Evolutionary conservation across 257 asterid genomes (phyloP).

Genomic region (Petunia axillaris): DNA sequence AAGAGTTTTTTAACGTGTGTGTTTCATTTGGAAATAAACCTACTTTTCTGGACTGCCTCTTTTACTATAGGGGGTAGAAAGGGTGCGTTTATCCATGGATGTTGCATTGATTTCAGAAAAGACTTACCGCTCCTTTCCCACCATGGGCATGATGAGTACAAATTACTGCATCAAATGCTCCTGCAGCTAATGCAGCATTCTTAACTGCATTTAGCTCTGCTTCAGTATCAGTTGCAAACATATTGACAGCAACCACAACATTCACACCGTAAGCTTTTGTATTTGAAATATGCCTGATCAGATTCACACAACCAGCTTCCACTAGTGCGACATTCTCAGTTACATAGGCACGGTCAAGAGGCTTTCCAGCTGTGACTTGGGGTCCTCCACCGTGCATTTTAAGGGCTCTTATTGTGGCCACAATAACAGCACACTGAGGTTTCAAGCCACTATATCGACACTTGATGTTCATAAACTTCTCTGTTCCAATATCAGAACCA

Average conservation of each 20-base stretch:
- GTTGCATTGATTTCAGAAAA: background rate
- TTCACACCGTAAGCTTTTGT: slow-evolving; percentile 90
- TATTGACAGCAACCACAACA: slow-evolving; percentile 93
- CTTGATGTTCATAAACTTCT: slow-evolving; percentile 95
- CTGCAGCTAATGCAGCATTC: slow-evolving; percentile 79
- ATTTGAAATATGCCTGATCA: slow-evolving; percentile 76
- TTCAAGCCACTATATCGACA: slow-evolving; percentile 88
- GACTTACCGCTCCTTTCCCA: slow-evolving; percentile 98
- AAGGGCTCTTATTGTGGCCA: slow-evolving; percentile 93
- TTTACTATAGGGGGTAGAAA: background rate
- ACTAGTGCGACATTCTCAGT: slow-evolving; percentile 87
- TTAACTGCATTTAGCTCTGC: slow-evolving; percentile 82
- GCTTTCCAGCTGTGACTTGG: slow-evolving; percentile 89
- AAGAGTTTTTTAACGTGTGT: background rate
- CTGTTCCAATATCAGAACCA: slow-evolving; percentile 96
- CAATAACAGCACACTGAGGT: slow-evolving; percentile 94
- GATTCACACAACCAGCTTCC: slow-evolving; percentile 90
- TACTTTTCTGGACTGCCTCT: background rate
- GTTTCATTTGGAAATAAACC: background rate
- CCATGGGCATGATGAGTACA: slow-evolving; percentile 98
- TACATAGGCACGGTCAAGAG: slow-evolving; percentile 89
- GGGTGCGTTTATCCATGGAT: background rate
- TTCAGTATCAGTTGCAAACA: slow-evolving; percentile 86
- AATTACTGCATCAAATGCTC: slow-evolving; percentile 94
- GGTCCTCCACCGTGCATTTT: slow-evolving; percentile 99